Percentiles rank a stretch among this genome's conserved stretches.
Evolutionary conservation across 2,329 filamentous ascomycete genomes (phyloP).

Genomic region (Fusarium miscanthi): DNA sequence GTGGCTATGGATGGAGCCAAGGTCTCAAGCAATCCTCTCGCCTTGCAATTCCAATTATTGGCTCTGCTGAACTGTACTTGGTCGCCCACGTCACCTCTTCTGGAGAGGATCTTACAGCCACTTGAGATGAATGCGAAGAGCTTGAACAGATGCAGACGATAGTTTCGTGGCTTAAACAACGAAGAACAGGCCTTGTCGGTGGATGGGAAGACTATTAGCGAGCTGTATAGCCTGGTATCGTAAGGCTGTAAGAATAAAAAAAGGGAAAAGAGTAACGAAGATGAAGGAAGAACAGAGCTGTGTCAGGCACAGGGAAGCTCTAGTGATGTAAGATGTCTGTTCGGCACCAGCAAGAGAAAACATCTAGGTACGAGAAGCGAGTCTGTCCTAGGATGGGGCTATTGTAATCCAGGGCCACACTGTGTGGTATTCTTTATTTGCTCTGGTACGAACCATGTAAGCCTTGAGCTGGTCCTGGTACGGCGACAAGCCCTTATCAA

Average conservation of each 20-base stretch:
- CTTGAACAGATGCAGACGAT: constrained; percentile 11
- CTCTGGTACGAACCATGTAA: constrained; percentile 40
- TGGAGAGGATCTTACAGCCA: constrained; percentile 21
- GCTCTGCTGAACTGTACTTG: constrained; percentile 32
- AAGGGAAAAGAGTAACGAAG: constrained; percentile 31
- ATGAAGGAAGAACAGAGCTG: constrained; percentile 31
- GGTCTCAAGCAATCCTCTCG: constrained; percentile 37
- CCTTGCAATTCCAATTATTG: constrained; percentile 40
- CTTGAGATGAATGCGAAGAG: constrained; percentile 20
- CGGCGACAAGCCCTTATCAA: constrained; percentile 42
- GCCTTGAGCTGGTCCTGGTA: constrained; percentile 36
- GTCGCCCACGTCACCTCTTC: constrained; percentile 26
- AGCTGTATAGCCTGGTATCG: constrained; percentile 28
- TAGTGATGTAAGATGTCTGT: constrained; percentile 45
- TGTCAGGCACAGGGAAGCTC: constrained; percentile 25
- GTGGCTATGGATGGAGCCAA: constrained; percentile 37
- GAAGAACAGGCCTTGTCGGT: constrained; percentile 19
- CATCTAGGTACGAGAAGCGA: constrained; percentile 39
- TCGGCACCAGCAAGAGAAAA: constrained; percentile 37
- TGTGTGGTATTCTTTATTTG: constrained; percentile 43
- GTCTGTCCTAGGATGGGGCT: constrained; percentile 34
- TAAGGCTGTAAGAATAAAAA: constrained; percentile 26
- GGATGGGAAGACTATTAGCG: constrained; percentile 20
- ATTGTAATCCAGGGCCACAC: constrained; percentile 39
- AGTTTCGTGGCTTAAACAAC: constrained; percentile 21